Percentiles rank a stretch among this genome's conserved stretches.
phyloP scores from a whole-genome alignment of 495 filamentous ascomycete species.

The Cryomyces minteri region DNA sequence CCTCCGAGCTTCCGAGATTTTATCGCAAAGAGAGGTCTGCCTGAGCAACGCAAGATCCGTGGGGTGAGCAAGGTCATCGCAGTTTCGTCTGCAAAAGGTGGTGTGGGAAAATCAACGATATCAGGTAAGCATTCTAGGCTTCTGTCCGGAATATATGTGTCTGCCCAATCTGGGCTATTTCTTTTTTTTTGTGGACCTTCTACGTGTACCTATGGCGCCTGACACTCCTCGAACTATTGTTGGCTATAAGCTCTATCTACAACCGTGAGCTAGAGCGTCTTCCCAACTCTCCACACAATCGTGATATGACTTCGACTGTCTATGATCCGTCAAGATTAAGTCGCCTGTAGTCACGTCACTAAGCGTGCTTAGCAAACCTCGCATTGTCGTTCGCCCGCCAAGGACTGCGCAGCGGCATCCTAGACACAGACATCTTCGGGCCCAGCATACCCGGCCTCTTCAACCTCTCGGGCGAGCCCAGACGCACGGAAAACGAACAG shows the following conservation, averaged over 20 bases:
- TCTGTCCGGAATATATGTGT: no score
- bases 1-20: constrained; percentile 25
- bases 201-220: no score
- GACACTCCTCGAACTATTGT: no score
- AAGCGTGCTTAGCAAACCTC: constrained; percentile 45
- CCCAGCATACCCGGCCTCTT: constrained; percentile 86
- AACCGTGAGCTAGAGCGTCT: no score
- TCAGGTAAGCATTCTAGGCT: constrained; percentile 31
- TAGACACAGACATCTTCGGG: constrained; percentile 94
- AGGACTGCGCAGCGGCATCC: constrained; percentile 65
- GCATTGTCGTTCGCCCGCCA: constrained; percentile 66
- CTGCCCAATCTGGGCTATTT: no score
- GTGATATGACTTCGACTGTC: no score
- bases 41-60: constrained; percentile 57
- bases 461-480: constrained; percentile 55
- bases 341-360: neutral
- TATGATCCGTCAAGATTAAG: no score
- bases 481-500: constrained; percentile 39
- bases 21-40: constrained; percentile 66
- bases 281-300: no score
- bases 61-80: constrained; percentile 77
- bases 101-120: constrained; percentile 90
- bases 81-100: constrained; percentile 89
- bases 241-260: no score
- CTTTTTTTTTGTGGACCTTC: no score